A percentile compares a stretch with the other conserved stretches of the same genome.
These are phyloP conservation scores for Kwoniella europaea DNA, from an alignment of 768 basidiomycete genomes.

Conservation along the genomic window DNA sequence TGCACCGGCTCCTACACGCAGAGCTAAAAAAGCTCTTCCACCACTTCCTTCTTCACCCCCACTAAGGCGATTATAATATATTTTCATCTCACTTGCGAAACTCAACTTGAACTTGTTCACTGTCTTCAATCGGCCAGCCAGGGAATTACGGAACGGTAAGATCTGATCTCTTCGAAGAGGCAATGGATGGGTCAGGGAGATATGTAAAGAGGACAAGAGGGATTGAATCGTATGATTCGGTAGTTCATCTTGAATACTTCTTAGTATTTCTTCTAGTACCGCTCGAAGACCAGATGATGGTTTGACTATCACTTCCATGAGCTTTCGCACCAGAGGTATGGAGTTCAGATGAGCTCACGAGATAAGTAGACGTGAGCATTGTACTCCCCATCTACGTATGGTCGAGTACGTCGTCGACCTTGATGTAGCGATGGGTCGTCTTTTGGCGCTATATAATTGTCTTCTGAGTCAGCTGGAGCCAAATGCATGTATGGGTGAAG, in stretches of 20 bases:
- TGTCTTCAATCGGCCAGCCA: not conserved
- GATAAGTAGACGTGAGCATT: slow-evolving; percentile 78
- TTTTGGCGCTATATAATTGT: slow-evolving; percentile 59
- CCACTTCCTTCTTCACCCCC: slow-evolving; percentile 41
- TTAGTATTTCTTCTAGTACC: not conserved
- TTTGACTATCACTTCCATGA: not conserved
- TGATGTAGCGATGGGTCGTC: slow-evolving; percentile 83
- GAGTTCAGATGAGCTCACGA: slow-evolving; percentile 55
- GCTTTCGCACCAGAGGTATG: not conserved
- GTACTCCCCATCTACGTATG: slow-evolving; percentile 86
- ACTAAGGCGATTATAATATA: slow-evolving; percentile 65
- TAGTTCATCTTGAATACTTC: slow-evolving; percentile 3
- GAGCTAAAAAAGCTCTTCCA: slow-evolving; percentile 72
- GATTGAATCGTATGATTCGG: slow-evolving; percentile 15
- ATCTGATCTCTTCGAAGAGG: slow-evolving; percentile 77
- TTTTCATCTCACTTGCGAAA: slow-evolving; percentile 68
- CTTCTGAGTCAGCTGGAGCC: not conserved
- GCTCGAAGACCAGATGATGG: slow-evolving; percentile 8
- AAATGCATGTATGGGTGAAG: not conserved
- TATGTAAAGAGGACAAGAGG: slow-evolving; percentile 64
- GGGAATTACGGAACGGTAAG: slow-evolving; percentile 30
- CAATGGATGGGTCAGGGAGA: slow-evolving; percentile 83
- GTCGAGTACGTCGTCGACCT: slow-evolving; percentile 74
- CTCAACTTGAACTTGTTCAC: slow-evolving; percentile 63
- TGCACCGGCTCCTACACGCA: slow-evolving; percentile 85